Conservation (phyloP, 108 stramenopile genomes). For the Stephanodiscus triporus region DNA sequence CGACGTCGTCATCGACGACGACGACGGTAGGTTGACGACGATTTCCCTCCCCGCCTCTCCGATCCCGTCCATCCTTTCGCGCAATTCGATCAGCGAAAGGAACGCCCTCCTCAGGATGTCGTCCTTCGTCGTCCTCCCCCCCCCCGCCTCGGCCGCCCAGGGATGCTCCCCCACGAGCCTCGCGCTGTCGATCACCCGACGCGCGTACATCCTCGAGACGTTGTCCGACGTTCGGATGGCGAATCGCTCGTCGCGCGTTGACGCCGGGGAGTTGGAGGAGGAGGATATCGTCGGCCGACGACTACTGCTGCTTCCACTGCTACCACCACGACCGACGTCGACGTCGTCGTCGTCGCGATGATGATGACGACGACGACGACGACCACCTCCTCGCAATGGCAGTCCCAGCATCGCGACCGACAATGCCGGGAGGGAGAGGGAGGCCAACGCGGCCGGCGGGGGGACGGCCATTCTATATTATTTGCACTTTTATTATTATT, state of each 20-base stretch:
- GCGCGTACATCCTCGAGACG: constrained; percentile 69
- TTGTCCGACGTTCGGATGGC: constrained; percentile 47
- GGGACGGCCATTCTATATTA: no score
- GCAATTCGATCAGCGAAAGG: constrained; percentile 6
- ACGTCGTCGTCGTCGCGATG: neutral
- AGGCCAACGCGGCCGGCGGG: no score
- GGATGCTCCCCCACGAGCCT: constrained; percentile 25
- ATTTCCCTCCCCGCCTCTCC: neutral
- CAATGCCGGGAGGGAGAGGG: no score
- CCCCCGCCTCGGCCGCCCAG: neutral
- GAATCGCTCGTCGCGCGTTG: neutral
- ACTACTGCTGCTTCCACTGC: neutral
- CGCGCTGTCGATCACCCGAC: constrained; percentile 58
- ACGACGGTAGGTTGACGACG: neutral
- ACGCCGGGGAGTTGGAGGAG: no score
- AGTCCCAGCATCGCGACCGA: no score
- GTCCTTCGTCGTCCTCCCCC: neutral
- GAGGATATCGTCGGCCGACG: neutral
- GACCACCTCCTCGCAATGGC: neutral
- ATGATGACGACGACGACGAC: neutral
- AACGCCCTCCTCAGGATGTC: neutral
- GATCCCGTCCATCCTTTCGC: constrained; percentile 6
- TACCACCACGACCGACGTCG: neutral
- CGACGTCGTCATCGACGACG: neutral
- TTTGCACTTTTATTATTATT: no score